phyloP scores from a whole-genome alignment of 441 rosid genomes.

The Geranium incanum region DNA sequence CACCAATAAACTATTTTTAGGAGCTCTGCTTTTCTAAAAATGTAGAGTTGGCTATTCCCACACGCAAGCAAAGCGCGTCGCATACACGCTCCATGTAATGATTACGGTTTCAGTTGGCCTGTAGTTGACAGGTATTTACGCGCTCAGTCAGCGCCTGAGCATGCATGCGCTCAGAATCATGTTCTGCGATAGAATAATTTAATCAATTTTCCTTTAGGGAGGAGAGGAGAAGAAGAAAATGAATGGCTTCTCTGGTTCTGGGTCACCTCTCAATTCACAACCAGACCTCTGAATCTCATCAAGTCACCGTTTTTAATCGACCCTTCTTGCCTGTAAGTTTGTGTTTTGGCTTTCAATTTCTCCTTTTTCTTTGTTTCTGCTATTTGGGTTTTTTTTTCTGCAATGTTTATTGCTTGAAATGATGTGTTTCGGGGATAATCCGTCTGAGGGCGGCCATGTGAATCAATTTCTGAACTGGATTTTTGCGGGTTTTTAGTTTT shows the following conservation, averaged over 20 bases:
- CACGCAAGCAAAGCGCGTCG: not conserved
- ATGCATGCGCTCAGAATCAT: conserved; percentile 2
- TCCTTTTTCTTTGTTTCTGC: not conserved
- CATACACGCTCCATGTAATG: not conserved
- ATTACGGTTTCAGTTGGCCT: not conserved
- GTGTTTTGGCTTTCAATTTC: not conserved
- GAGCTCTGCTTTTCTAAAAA: not conserved
- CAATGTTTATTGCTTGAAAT: not conserved
- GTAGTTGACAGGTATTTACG: not conserved
- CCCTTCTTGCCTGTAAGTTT: conserved; percentile 7
- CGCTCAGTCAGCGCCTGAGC: conserved; percentile 5
- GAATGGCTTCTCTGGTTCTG: not conserved
- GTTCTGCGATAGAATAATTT: not conserved
- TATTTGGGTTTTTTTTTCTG: conserved; percentile 6
- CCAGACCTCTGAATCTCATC: conserved; percentile 15
- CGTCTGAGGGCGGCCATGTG: not conserved
- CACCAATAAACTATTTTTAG: not conserved
- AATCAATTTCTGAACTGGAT: conserved; percentile 13
- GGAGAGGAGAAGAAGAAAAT: not conserved
- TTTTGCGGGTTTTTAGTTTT: conserved; percentile 10
- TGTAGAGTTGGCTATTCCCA: not conserved
- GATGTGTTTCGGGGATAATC: conserved; percentile 11
- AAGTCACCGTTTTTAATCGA: conserved; percentile 10
- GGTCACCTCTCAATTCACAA: conserved; percentile 14
- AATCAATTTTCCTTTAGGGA: not conserved